phyloP scores from a whole-genome alignment of 768 basidiomycete genomes.

The Rhizopogon sp. region DNA sequence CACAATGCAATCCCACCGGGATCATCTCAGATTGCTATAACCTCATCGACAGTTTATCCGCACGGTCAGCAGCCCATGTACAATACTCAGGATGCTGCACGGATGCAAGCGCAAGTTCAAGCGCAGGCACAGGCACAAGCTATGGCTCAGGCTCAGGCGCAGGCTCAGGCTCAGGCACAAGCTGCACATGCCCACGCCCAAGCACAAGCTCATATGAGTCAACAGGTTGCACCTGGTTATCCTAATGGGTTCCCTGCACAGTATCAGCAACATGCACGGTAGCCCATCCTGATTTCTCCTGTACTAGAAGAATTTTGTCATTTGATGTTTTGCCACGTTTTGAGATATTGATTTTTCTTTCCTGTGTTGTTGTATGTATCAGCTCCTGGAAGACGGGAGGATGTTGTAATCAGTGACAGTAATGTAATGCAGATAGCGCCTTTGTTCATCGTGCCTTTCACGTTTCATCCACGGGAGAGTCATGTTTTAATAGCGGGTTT shows the following conservation, averaged over 20 bases:
- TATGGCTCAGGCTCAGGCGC: constrained; percentile 28
- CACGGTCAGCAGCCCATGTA: constrained; percentile 29
- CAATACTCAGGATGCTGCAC: constrained; percentile 26
- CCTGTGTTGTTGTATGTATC: background rate
- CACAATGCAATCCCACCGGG: constrained; percentile 32
- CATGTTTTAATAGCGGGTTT: background rate
- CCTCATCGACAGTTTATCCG: constrained; percentile 13
- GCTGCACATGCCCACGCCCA: constrained; percentile 10
- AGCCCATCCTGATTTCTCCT: background rate
- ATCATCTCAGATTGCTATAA: constrained; percentile 3
- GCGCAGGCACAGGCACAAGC: constrained; percentile 38
- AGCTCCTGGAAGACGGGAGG: background rate
- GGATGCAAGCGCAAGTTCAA: constrained; percentile 39
- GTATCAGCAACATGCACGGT: constrained; percentile 26
- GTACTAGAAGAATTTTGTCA: background rate
- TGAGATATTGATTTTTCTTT: background rate
- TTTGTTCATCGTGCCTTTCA: background rate
- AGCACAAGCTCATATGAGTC: constrained; percentile 24
- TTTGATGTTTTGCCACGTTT: background rate
- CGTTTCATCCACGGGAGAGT: background rate
- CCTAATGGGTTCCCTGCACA: constrained; percentile 25
- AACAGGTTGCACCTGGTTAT: constrained; percentile 22
- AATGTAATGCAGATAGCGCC: background rate
- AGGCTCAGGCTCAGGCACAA: constrained; percentile 24
- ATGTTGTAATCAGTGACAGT: background rate